Evolutionary conservation across 2,329 filamentous ascomycete species (phyloP), one percentile per base, ranked within the genome.

Genomic region (Leptographium radiaticola): DNA sequence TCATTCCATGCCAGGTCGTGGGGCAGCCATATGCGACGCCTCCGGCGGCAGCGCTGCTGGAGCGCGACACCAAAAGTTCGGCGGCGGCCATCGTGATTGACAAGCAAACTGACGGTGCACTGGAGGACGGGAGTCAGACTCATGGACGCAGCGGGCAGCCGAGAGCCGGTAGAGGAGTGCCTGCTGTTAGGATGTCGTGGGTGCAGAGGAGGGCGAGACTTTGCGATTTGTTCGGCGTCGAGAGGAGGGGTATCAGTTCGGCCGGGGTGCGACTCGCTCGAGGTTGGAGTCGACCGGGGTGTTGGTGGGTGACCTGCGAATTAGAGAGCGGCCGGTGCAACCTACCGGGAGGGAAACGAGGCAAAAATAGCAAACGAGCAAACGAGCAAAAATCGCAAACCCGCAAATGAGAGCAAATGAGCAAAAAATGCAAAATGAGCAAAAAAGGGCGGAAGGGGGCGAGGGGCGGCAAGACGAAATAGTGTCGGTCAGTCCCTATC

Each of bases 21-120:
- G 60, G 61, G 62, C 60, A 70, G 59, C 66, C 68, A 70, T 63
- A 67, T 61, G 57, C 52, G 51, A 52, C 65, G 65, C 62, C 68
- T 55, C 16, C 54, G 70, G 62, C 67, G 67, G 63, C 67, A 68
- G 66, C 71, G 66, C 63, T 66, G 64, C 65, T 68, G 66, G 43
- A 53, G 55, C 64, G 68, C 60, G 67, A 68, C 58, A 65, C 64
- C 66, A 72, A 63, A 68, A 77, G 68, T 61, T 70, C 68, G 69
- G 70, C 71, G 65, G 74, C 67, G 67, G 77, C 76, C 77, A 80
- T 80, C 65, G 63, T 76, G 73, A 66, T 66, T 70, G 67, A 70
- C 67, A 60, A 60, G 61, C 62, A 66, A 69, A 66, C 69, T 74
- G 66, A 62, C 61, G 58, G 66, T 71, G 61, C 64, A 63, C 62